Evolutionary conservation across 768 basidiomycete genomes (phyloP).

Genomic region (Psilocybe cubensis): DNA sequence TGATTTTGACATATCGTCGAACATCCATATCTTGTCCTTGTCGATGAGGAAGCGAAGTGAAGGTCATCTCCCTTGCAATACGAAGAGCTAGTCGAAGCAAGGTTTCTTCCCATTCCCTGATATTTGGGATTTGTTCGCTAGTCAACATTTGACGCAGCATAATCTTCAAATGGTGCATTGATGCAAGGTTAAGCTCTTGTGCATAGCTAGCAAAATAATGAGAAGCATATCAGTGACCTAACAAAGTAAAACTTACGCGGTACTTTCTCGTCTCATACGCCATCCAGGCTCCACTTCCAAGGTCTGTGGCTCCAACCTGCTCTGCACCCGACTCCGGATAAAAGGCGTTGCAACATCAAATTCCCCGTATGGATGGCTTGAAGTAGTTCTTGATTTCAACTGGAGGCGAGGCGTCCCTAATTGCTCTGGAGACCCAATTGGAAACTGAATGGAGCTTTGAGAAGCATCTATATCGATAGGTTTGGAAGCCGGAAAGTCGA

Average conservation of each 20-base stretch:
- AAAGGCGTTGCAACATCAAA: constrained; percentile 77
- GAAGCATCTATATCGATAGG: constrained; percentile 55
- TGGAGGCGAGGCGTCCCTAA: constrained; percentile 59
- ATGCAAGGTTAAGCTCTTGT: constrained; percentile 81
- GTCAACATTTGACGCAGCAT: constrained; percentile 93
- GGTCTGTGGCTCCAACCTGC: constrained; percentile 61
- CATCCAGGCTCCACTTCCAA: constrained; percentile 70
- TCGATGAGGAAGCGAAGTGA: constrained; percentile 67
- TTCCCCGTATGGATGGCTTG: constrained; percentile 76
- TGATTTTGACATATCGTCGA: constrained; percentile 94
- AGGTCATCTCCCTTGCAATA: constrained; percentile 84
- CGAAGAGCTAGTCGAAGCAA: constrained; percentile 82
- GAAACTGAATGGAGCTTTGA: constrained; percentile 81
- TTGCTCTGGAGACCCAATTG: constrained; percentile 77
- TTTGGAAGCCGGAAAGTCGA: constrained; percentile 59
- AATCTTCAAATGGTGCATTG: constrained; percentile 86
- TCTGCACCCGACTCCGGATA: constrained; percentile 84
- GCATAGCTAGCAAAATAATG: constrained; percentile 58
- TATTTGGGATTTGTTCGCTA: constrained; percentile 79
- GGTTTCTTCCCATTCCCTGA: constrained; percentile 87
- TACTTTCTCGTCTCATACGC: constrained; percentile 88
- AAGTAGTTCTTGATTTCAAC: constrained; percentile 54
- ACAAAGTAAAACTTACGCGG: constrained; percentile 64
- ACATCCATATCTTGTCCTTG: constrained; percentile 96
- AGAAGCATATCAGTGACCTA: constrained; percentile 8